Percentiles rank a stretch among this genome's conserved stretches.
These are phyloP conservation scores for Neocatenulostroma microsporum DNA, from an alignment of 2,329 filamentous ascomycete genomes.

Conservation along the genomic window DNA sequence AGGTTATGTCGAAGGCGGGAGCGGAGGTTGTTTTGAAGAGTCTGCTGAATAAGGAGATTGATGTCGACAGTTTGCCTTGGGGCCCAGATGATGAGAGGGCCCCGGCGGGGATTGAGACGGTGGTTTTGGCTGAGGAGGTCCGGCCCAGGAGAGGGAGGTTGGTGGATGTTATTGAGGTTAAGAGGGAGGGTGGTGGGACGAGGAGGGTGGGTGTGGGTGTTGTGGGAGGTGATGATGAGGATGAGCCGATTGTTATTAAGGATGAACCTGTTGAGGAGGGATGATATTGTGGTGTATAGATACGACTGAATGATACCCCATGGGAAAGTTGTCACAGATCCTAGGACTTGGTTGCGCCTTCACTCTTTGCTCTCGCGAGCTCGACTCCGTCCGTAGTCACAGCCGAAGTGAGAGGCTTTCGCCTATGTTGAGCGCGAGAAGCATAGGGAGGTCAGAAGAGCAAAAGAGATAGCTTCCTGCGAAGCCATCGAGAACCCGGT, in stretches of 20 bases:
- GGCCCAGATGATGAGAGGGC: constrained; percentile 63
- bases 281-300: no score
- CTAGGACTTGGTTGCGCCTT: no score
- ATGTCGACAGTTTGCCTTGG: constrained; percentile 78
- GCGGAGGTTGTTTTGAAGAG: constrained; percentile 72
- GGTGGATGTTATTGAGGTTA: constrained; percentile 36
- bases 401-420: no score
- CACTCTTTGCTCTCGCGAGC: no score
- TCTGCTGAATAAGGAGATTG: constrained; percentile 67
- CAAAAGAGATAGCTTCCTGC: no score
- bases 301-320: no score
- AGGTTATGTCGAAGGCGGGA: constrained; percentile 90
- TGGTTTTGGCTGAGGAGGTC: constrained; percentile 65
- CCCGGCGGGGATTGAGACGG: constrained; percentile 70
- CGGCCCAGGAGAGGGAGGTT: constrained; percentile 34
- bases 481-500: no score
- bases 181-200: constrained; percentile 26
- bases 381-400: no score
- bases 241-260: constrained; percentile 25
- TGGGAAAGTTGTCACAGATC: no score
- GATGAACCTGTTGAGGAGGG: constrained; percentile 25
- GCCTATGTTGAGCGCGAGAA: no score
- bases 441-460: no score
- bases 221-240: constrained; percentile 13
- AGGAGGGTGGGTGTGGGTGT: constrained; percentile 23